Conservation (phyloP, 225 moss, liverwort and hornwort species). For the Physcomitrium patens region DNA sequence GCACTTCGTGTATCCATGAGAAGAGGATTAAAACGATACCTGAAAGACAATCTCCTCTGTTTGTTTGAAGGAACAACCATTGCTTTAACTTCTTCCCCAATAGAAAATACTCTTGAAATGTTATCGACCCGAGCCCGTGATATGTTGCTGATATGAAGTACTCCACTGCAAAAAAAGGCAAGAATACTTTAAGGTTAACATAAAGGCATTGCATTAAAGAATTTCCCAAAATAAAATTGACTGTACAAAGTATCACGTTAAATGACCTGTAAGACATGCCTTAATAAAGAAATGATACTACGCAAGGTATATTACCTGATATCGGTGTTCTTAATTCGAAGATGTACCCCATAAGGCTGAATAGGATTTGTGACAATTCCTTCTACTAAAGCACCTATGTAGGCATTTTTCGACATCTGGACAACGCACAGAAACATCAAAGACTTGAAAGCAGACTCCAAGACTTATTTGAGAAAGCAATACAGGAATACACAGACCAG, state of each 20-base stretch:
- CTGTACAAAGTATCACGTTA: not conserved
- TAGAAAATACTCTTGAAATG: constrained; percentile 54
- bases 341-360: constrained; percentile 51
- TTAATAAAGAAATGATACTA: not conserved
- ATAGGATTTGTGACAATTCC: constrained; percentile 45
- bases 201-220: not conserved
- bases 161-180: constrained; percentile 43
- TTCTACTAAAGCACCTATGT: constrained; percentile 50
- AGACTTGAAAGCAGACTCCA: constrained; percentile 8
- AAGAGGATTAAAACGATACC: constrained; percentile 42
- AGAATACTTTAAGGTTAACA: not conserved
- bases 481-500: not conserved
- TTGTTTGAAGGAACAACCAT: constrained; percentile 68
- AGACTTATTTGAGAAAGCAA: constrained; percentile 15
- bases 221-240: constrained; percentile 5
- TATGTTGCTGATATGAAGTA: constrained; percentile 71
- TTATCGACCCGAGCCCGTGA: constrained; percentile 51
- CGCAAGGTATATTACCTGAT: constrained; percentile 37
- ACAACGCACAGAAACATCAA: constrained; percentile 21
- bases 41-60: constrained; percentile 59
- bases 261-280: not conserved
- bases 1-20: not conserved
- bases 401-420: constrained; percentile 47
- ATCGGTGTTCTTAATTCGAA: constrained; percentile 49
- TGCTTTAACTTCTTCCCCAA: constrained; percentile 61